These are phyloP conservation scores for Trichoderma afroharzianum DNA, from an alignment of 2,329 filamentous ascomycete genomes.

Conservation along the genomic window DNA sequence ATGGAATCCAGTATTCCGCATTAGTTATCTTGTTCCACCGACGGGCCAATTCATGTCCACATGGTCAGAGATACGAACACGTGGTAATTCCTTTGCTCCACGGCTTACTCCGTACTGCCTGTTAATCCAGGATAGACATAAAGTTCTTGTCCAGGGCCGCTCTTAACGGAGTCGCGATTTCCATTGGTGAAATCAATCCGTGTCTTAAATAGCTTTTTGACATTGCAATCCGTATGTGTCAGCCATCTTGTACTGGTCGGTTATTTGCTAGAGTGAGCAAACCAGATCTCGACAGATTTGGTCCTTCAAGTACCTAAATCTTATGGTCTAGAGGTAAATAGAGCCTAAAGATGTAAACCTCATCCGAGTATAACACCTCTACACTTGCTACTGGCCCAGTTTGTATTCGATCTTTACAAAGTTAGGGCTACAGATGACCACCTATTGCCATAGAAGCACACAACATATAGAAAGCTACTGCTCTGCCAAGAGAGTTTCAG, in stretches of 20 bases:
- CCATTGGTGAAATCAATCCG: background rate
- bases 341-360: background rate
- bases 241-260: background rate
- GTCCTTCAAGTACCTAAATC: background rate
- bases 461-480: background rate
- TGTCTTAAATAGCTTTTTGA: background rate
- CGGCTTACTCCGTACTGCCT: background rate
- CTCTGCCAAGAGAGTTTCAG: background rate
- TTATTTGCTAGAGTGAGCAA: background rate
- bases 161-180: background rate
- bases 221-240: background rate
- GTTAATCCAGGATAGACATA: background rate
- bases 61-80: background rate
- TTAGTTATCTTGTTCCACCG: background rate
- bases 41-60: background rate
- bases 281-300: background rate
- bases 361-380: background rate
- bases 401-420: background rate
- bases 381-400: background rate
- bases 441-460: background rate
- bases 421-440: background rate
- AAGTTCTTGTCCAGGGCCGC: background rate
- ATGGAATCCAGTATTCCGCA: background rate
- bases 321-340: background rate
- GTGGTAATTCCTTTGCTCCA: background rate